Conservation (phyloP, 768 basidiomycete genomes). For the Termitomyces sp. region DNA sequence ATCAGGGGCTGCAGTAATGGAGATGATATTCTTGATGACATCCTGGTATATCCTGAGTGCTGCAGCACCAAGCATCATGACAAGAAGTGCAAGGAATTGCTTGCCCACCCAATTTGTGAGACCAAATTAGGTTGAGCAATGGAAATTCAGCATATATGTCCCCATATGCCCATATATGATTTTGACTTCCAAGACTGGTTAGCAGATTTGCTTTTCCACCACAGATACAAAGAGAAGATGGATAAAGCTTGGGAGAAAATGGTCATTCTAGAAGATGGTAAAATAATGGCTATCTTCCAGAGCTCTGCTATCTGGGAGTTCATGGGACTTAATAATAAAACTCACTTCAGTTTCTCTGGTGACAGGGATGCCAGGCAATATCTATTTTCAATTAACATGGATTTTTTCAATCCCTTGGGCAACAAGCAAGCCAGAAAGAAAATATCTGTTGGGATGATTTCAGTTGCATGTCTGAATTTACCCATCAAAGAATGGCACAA, state of each 20-base stretch:
- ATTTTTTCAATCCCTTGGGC: no score
- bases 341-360: no score
- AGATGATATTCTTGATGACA: not conserved
- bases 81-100: slow-evolving; percentile 1
- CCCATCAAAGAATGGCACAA: slow-evolving; percentile 17
- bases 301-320: no score
- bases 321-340: no score
- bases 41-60: not conserved
- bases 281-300: no score
- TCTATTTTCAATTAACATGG: no score
- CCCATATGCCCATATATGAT: slow-evolving; percentile 17
- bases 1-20: no score
- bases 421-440: not conserved
- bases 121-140: no score
- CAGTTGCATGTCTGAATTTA: no score
- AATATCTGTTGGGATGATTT: no score
- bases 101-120: not conserved
- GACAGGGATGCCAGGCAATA: no score
- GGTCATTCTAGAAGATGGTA: slow-evolving; percentile 5
- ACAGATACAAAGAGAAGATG: slow-evolving; percentile 19
- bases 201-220: slow-evolving; percentile 14
- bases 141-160: not conserved
- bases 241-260: slow-evolving; percentile 10
- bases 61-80: slow-evolving; percentile 11
- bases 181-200: slow-evolving; percentile 23